Evolutionary conservation across 495 filamentous ascomycete species (phyloP).

Genomic region (Xylaria longipes): DNA sequence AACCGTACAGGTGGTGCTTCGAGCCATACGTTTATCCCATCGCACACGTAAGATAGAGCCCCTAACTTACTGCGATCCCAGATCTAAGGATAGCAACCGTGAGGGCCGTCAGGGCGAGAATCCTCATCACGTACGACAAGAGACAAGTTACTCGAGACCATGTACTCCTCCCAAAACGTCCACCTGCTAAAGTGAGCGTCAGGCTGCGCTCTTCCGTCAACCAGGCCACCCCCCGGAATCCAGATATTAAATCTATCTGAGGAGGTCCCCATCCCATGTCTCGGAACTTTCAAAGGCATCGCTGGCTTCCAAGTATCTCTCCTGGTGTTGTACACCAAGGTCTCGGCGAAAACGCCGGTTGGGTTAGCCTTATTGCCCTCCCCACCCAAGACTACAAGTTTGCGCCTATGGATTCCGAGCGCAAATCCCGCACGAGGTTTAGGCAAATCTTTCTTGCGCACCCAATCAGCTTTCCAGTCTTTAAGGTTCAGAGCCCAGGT

Average conservation of each 20-base stretch:
- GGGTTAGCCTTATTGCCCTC: slow-evolving; percentile 41
- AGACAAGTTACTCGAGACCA: too few relatives aligned
- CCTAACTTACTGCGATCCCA: too few relatives aligned
- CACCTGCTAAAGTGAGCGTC: not conserved
- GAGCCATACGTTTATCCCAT: too few relatives aligned
- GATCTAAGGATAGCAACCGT: too few relatives aligned
- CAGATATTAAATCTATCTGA: not conserved
- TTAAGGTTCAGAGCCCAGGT: slow-evolving; percentile 47
- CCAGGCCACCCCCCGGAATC: not conserved
- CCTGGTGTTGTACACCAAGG: not conserved
- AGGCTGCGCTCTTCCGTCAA: not conserved
- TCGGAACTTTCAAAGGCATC: not conserved
- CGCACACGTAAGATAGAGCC: too few relatives aligned
- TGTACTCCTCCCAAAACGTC: too few relatives aligned
- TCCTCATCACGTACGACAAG: not conserved
- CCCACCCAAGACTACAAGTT: slow-evolving; percentile 50
- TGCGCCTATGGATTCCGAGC: slow-evolving; percentile 37
- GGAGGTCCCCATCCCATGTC: not conserved
- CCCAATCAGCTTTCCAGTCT: slow-evolving; percentile 35
- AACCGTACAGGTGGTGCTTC: too few relatives aligned
- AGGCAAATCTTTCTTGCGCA: slow-evolving; percentile 38
- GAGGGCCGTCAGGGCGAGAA: not conserved
- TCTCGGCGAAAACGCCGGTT: not conserved
- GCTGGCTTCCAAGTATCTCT: not conserved
- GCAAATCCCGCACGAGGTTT: slow-evolving; percentile 44